These are phyloP conservation scores for Aspergillus proliferans DNA, from an alignment of 2,329 filamentous ascomycete genomes.

Conservation along the genomic window DNA sequence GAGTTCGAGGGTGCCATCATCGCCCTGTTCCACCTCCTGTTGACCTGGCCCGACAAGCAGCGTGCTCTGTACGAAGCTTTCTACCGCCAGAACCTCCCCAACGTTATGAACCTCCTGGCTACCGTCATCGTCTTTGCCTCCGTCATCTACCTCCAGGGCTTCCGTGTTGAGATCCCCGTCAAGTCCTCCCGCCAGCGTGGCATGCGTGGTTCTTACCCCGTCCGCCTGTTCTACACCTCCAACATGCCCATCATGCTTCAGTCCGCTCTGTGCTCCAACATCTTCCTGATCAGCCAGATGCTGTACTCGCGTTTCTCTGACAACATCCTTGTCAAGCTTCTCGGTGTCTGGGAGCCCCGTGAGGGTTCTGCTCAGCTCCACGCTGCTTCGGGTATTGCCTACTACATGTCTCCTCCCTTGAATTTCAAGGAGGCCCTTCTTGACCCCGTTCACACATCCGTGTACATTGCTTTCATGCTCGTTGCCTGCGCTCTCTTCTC, in stretches of 20 bases:
- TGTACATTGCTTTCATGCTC: conserved; percentile 97
- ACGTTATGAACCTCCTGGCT: conserved; percentile 97
- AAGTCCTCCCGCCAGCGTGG: conserved; percentile 99
- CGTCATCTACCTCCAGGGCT: conserved; percentile 98
- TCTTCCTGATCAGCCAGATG: conserved; percentile 99
- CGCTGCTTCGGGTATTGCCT: conserved; percentile 86
- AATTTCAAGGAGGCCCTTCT: conserved; percentile 96
- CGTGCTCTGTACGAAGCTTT: conserved; percentile 97
- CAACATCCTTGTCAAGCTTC: conserved; percentile 94
- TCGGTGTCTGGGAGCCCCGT: conserved; percentile 97
- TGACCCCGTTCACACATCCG: conserved; percentile 90
- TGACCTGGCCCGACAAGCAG: conserved; percentile 99
- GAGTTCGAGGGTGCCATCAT: conserved; percentile 99
- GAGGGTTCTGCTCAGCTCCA: conserved; percentile 91
- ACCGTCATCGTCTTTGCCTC: conserved; percentile 90
- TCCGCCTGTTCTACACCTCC: conserved; percentile 99
- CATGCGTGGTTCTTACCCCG: conserved; percentile 94
- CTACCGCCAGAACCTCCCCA: conserved; percentile 98
- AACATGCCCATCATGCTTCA: conserved; percentile 99
- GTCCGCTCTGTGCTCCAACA: conserved; percentile 95
- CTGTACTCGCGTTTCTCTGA: conserved; percentile 98
- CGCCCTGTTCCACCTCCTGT: conserved; percentile 91
- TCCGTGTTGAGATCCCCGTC: conserved; percentile 99
- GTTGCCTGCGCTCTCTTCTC: conserved; percentile 96
- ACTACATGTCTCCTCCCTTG: conserved; percentile 98